A percentile compares a stretch with the other conserved stretches of the same genome.
phyloP scores from a whole-genome alignment of 2,329 filamentous ascomycete species.

The Fragosphaeria purpurea region DNA sequence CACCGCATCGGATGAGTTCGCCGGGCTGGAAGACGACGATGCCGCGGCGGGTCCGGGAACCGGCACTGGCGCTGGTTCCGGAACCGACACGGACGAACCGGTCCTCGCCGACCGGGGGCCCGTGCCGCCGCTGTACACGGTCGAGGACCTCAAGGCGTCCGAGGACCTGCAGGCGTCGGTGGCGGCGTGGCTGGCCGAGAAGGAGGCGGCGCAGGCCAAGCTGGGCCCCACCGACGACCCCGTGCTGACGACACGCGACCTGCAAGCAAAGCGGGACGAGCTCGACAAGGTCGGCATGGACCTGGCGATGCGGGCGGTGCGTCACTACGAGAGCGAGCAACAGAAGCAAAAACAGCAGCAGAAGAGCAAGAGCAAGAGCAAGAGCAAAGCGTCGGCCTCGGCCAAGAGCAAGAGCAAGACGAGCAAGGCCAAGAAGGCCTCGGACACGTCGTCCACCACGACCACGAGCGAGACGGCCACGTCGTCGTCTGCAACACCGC shows the following conservation, averaged over 20 bases:
- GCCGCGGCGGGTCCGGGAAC: slow-evolving; percentile 16
- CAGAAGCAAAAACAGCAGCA: slow-evolving; percentile 29
- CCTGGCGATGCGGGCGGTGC: slow-evolving; percentile 59
- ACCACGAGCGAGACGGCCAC: slow-evolving; percentile 22
- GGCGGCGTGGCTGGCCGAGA: slow-evolving; percentile 64
- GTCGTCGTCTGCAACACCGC: slow-evolving; percentile 25
- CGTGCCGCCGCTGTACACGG: slow-evolving; percentile 57
- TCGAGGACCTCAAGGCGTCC: slow-evolving; percentile 60
- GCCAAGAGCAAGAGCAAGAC: slow-evolving; percentile 13
- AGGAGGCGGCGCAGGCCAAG: slow-evolving; percentile 59
- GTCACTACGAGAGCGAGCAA: slow-evolving; percentile 39
- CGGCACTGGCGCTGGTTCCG: too few relatives aligned
- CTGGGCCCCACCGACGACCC: slow-evolving; percentile 64
- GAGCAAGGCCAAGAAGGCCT: slow-evolving; percentile 9
- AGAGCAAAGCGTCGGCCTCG: slow-evolving; percentile 30
- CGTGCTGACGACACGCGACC: slow-evolving; percentile 60
- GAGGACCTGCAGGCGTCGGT: slow-evolving; percentile 53
- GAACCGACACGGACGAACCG: slow-evolving; percentile 32
- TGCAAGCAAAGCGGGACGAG: slow-evolving; percentile 57
- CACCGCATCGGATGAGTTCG: slow-evolving; percentile 48
- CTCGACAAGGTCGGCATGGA: slow-evolving; percentile 62
- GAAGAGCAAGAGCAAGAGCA: slow-evolving; percentile 23
- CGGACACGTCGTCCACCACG: slow-evolving; percentile 15
- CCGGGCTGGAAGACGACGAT: slow-evolving; percentile 68
- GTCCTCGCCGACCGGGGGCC: slow-evolving; percentile 37